phyloP scores from a whole-genome alignment of 2,329 filamentous ascomycete species.

The Beauveria sp. region DNA sequence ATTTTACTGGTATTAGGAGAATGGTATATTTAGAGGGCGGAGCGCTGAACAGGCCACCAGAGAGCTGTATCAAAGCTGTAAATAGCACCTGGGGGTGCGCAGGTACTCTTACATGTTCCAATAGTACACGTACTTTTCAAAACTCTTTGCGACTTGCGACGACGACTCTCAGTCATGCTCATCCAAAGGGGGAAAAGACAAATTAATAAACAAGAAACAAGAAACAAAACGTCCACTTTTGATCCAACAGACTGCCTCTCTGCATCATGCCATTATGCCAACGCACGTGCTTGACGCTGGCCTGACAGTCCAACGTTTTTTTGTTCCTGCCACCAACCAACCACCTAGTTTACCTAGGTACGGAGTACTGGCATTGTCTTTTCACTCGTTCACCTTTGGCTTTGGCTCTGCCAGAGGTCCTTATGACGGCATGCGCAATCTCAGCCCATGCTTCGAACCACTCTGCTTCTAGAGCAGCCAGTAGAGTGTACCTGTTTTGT shows the following conservation, averaged over 20 bases:
- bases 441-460: neutral
- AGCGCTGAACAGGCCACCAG: too few species aligned
- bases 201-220: neutral
- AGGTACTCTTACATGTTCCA: neutral
- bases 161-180: neutral
- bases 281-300: neutral
- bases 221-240: neutral
- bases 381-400: too few species aligned
- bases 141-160: neutral
- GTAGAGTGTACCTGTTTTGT: neutral
- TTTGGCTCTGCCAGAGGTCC: neutral
- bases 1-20: too few species aligned
- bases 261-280: neutral
- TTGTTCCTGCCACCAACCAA: neutral
- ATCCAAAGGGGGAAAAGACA: neutral
- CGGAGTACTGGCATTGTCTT: neutral
- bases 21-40: too few species aligned
- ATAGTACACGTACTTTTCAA: too few species aligned
- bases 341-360: neutral
- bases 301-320: neutral
- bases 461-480: too few species aligned
- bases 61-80: too few species aligned
- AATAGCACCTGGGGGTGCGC: neutral
- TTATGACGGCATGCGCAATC: conserved; percentile 9
- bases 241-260: neutral